Percentiles rank a stretch among this genome's conserved stretches.
These are phyloP conservation scores for Gnomoniopsis sp. DNA, from an alignment of 2,329 filamentous ascomycete genomes.

Conservation along the genomic window DNA sequence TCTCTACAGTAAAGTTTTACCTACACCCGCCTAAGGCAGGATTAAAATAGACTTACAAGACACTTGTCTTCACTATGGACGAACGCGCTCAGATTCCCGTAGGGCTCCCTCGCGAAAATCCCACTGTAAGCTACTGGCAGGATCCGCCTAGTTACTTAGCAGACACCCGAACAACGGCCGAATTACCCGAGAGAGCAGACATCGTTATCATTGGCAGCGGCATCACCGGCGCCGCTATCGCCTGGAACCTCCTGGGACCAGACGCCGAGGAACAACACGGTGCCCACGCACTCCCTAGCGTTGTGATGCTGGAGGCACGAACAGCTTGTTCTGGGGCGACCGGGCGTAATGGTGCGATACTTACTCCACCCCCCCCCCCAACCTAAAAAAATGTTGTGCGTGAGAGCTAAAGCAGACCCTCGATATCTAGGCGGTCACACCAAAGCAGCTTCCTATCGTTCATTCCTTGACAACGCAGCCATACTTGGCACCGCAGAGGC, in stretches of 20 bases:
- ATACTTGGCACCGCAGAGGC: constrained; percentile 47
- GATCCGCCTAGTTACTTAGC: constrained; percentile 44
- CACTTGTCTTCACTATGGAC: constrained; percentile 31
- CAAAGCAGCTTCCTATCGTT: constrained; percentile 42
- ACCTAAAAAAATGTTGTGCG: too few species aligned
- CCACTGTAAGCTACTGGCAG: constrained; percentile 63
- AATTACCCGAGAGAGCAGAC: constrained; percentile 52
- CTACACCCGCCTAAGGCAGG: too few species aligned
- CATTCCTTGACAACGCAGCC: constrained; percentile 44
- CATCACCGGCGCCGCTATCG: constrained; percentile 59
- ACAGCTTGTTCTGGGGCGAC: constrained; percentile 66
- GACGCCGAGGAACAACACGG: constrained; percentile 17
- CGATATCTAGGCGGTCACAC: constrained; percentile 35
- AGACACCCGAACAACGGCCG: constrained; percentile 45
- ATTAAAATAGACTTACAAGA: background rate
- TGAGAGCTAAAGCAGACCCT: background rate
- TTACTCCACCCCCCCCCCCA: too few species aligned
- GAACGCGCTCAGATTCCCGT: constrained; percentile 34
- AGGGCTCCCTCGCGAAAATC: constrained; percentile 45
- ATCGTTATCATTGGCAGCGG: constrained; percentile 63
- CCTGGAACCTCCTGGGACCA: constrained; percentile 47
- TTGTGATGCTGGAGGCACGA: constrained; percentile 63
- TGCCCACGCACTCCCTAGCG: constrained; percentile 27
- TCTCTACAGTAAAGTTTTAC: too few species aligned
- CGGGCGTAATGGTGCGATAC: constrained; percentile 47